A percentile compares a stretch with the other conserved stretches of the same genome.
Conservation (phyloP, 2,329 filamentous ascomycete species). For the Epichloe typhina region DNA sequence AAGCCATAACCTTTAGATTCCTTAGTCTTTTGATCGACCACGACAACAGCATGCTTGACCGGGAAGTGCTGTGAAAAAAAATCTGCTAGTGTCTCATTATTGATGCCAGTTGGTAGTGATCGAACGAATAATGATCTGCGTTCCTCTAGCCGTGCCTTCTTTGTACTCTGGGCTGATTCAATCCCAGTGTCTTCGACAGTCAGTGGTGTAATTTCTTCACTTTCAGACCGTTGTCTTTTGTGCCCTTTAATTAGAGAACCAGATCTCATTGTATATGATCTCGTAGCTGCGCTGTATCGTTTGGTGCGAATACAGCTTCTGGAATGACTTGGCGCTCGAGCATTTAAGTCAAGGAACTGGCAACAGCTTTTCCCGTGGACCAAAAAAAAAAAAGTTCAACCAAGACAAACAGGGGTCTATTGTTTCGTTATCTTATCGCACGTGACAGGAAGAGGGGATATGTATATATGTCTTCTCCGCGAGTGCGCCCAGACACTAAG, state of each 20-base stretch:
- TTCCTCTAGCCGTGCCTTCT: slow-evolving; percentile 46
- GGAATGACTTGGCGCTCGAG: not conserved
- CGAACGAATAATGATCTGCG: slow-evolving; percentile 78
- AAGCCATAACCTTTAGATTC: slow-evolving; percentile 88
- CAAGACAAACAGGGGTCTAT: not conserved
- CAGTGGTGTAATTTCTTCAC: slow-evolving; percentile 18
- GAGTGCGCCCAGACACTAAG: slow-evolving; percentile 11
- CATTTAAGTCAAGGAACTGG: not conserved
- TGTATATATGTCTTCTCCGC: not conserved
- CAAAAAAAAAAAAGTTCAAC: not conserved
- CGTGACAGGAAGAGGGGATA: slow-evolving; percentile 16
- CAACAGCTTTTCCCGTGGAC: not conserved
- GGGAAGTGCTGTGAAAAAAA: slow-evolving; percentile 86
- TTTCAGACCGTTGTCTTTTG: slow-evolving; percentile 22
- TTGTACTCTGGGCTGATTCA: slow-evolving; percentile 24
- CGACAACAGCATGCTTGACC: slow-evolving; percentile 90
- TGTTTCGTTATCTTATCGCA: slow-evolving; percentile 18
- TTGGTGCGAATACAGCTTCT: not conserved
- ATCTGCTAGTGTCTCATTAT: slow-evolving; percentile 69
- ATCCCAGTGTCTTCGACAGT: slow-evolving; percentile 20
- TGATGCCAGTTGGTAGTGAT: slow-evolving; percentile 65
- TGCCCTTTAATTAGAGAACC: slow-evolving; percentile 14
- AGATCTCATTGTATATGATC: not conserved
- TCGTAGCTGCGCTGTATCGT: not conserved
- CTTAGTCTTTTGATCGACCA: slow-evolving; percentile 75